Percentiles rank a stretch among this genome's conserved stretches.
phyloP scores from a whole-genome alignment of 2,329 filamentous ascomycete genomes.

The Xylaria multiplex region DNA sequence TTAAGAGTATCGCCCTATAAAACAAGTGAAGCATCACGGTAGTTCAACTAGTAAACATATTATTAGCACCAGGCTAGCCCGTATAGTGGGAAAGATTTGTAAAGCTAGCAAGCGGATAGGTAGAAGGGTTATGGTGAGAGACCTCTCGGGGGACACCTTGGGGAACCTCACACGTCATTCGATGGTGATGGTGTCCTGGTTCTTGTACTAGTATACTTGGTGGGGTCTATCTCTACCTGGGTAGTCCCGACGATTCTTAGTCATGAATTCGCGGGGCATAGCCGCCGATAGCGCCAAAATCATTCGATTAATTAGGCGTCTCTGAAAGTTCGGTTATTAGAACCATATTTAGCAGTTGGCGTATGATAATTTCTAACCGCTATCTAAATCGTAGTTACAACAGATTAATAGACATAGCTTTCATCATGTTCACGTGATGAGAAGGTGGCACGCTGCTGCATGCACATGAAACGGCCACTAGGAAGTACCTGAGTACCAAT shows the following conservation, averaged over 20 bases:
- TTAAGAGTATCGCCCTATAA: background rate
- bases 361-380: background rate
- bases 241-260: background rate
- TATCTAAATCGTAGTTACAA: too few species aligned
- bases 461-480: background rate
- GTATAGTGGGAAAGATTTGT: slow-evolving; percentile 23
- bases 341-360: background rate
- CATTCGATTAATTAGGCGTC: background rate
- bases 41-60: slow-evolving; percentile 10
- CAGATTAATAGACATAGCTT: too few species aligned
- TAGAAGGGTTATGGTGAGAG: background rate
- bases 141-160: slow-evolving; percentile 3
- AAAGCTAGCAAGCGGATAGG: slow-evolving; percentile 30
- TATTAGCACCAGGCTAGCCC: slow-evolving; percentile 1
- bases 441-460: too few species aligned
- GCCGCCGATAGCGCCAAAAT: background rate
- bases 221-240: slow-evolving; percentile 22
- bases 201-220: background rate
- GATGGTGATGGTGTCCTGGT: slow-evolving; percentile 19
- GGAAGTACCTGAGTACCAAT: too few species aligned
- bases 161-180: slow-evolving; percentile 24
- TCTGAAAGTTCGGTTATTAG: background rate
- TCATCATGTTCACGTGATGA: too few species aligned
- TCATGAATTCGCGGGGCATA: background rate
- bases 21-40: background rate